Evolutionary conservation across 176 grass and related monocot genomes (phyloP), one percentile per base, ranked within the genome.

Genomic region (Microstegium vimineum): DNA sequence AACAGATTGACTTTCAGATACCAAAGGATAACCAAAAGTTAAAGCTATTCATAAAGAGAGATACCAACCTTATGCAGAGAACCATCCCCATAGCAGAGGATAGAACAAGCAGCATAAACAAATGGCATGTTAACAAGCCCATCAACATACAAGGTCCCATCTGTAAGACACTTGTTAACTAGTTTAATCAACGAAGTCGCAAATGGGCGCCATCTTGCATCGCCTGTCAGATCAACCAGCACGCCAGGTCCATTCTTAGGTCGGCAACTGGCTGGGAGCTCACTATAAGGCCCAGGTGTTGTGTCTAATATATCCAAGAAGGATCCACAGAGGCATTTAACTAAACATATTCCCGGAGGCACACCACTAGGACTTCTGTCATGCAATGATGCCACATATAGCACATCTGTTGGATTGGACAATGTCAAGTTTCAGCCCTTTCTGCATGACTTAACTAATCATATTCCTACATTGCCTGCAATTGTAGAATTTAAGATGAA

Each of bases 61-160:
- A 61, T 35, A 81, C 83, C 62, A 75, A 94, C 95, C 92, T 91
- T 94, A 70, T 98, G 92, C 82, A 93, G 86, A 85, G 87, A 88
- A 86, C 86, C 73, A 74, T 91, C 90, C 34, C 87, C 89, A 54
- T 91, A 93, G 76, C 89, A 88, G 25, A 98, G 17, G 54, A 98
- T 81, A 83, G 92, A 95, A 77, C 92, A 95, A 46, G 89, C 82
- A 74, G 88, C 79, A 52, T 82, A 86, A 90, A 90, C 84, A 91
- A 95, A 95, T 75, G 90, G 46, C 69, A 88, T 70, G 83, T 76
- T 87, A 64, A 98, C 60, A 76, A 98, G 88, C 54, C 92, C 92
- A 81, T 93, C 90, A 66, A 98, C 90, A 89, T 92, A 87, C 25
- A 98, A 89, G 41, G 92, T 94, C 17, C 95, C 95, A 78, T 98